phyloP scores from a whole-genome alignment of 352 stramenopile species.

The Phytophthora boehmeriae region DNA sequence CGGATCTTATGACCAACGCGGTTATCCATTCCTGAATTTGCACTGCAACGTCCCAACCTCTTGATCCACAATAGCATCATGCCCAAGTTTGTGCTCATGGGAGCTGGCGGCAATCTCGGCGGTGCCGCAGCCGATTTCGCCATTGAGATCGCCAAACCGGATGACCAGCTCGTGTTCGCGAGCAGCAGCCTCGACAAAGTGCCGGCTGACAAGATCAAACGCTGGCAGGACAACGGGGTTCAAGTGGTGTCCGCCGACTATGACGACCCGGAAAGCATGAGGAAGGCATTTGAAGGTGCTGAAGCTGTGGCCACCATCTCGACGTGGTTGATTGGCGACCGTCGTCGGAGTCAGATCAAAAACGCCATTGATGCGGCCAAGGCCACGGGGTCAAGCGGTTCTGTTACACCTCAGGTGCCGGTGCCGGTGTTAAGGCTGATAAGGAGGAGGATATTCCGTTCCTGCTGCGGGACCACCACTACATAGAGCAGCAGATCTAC shows the following conservation, averaged over 20 bases:
- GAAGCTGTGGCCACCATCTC: conserved; percentile 18
- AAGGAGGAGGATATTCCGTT: conserved; percentile 23
- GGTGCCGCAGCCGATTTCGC: conserved; percentile 29
- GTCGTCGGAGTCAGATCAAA: conserved; percentile 11
- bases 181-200: conserved; percentile 4
- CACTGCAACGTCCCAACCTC: too few relatives aligned
- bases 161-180: conserved; percentile 10
- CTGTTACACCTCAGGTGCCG: conserved; percentile 19
- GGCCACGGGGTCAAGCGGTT: conserved; percentile 13
- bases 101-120: conserved; percentile 31
- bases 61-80: too few relatives aligned
- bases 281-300: conserved; percentile 11
- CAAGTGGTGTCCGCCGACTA: conserved; percentile 14
- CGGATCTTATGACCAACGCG: too few relatives aligned
- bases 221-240: conserved; percentile 15
- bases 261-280: conserved; percentile 15
- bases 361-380: conserved; percentile 10
- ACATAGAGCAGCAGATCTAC: conserved; percentile 16
- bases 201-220: background rate
- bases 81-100: conserved; percentile 37
- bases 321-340: conserved; percentile 15
- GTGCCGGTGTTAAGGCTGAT: conserved; percentile 6
- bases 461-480: conserved; percentile 22
- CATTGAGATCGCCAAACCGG: conserved; percentile 10
- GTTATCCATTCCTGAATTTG: too few relatives aligned